A percentile compares a stretch with the other conserved stretches of the same genome.
Evolutionary conservation across 1,284 basidiomycete genomes (phyloP).

Genomic region (Lentinula novae-zelandiae): DNA sequence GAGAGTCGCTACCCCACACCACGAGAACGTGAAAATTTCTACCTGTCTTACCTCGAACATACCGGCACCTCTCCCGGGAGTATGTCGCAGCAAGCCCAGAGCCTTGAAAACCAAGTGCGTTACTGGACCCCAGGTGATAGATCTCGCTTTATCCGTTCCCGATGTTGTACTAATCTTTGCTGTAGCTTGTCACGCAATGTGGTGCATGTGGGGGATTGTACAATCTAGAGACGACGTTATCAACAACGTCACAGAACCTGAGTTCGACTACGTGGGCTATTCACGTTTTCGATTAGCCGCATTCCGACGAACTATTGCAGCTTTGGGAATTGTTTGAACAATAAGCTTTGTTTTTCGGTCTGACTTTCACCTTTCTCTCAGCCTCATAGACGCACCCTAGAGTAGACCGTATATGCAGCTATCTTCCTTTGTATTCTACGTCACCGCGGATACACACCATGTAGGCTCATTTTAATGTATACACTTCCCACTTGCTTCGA

Average conservation of each 20-base stretch:
- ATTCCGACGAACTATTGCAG: conserved; percentile 56
- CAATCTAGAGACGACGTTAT: conserved; percentile 83
- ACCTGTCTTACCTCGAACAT: conserved; percentile 74
- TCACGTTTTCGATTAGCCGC: conserved; percentile 59
- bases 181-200: conserved; percentile 79
- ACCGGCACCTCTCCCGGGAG: conserved; percentile 28
- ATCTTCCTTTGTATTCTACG: background rate
- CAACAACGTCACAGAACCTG: conserved; percentile 50
- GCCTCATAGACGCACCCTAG: background rate
- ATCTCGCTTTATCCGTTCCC: background rate
- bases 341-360: background rate
- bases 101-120: conserved; percentile 73
- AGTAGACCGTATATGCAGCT: background rate
- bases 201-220: conserved; percentile 90
- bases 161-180: background rate
- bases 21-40: conserved; percentile 79
- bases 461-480: background rate
- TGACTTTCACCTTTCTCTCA: background rate
- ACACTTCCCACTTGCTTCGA: background rate
- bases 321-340: conserved; percentile 34
- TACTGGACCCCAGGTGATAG: conserved; percentile 67
- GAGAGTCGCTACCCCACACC: conserved; percentile 68
- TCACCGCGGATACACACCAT: background rate
- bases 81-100: conserved; percentile 32
- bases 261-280: conserved; percentile 80